phyloP scores from a whole-genome alignment of 2,329 filamentous ascomycete genomes.

The Chalaropsis ovoidea region DNA sequence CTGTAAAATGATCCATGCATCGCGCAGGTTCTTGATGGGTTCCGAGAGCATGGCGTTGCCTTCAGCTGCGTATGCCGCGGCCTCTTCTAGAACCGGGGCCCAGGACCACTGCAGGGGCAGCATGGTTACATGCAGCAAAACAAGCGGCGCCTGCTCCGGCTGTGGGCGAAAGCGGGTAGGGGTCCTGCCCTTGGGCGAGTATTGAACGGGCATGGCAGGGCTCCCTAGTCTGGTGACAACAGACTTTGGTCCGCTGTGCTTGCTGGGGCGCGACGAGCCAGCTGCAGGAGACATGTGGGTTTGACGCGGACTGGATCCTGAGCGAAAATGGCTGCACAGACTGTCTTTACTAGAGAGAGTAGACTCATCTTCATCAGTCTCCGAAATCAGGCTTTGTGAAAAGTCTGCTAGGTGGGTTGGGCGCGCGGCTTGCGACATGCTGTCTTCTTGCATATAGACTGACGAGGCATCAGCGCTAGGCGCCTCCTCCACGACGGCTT shows the following conservation, averaged over 20 bases:
- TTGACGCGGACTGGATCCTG: conserved; percentile 57
- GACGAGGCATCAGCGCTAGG: conserved; percentile 26
- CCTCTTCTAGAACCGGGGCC: conserved; percentile 43
- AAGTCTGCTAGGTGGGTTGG: conserved; percentile 43
- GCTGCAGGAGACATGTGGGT: conserved; percentile 63
- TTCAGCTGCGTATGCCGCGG: conserved; percentile 30
- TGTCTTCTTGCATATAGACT: conserved; percentile 16
- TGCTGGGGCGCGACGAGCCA: conserved; percentile 46
- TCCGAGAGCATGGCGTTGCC: conserved; percentile 30
- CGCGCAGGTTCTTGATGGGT: conserved; percentile 43
- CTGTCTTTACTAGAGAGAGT: conserved; percentile 38
- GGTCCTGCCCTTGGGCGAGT: conserved; percentile 47
- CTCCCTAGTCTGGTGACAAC: conserved; percentile 50
- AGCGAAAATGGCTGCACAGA: conserved; percentile 55
- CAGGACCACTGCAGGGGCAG: conserved; percentile 60
- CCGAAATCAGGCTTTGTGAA: conserved; percentile 44
- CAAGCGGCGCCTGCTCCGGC: conserved; percentile 55
- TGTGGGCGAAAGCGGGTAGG: conserved; percentile 50
- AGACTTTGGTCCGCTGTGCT: conserved; percentile 36
- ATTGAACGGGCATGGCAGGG: conserved; percentile 42
- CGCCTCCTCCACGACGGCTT: conserved; percentile 20
- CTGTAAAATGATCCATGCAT: conserved; percentile 57
- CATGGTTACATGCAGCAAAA: conserved; percentile 67
- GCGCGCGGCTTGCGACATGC: conserved; percentile 30
- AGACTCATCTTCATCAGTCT: conserved; percentile 31